Percentiles rank a stretch among this genome's conserved stretches.
These are phyloP conservation scores for Citrus cavaleriei DNA, from an alignment of 345 rosid species.

Conservation along the genomic window DNA sequence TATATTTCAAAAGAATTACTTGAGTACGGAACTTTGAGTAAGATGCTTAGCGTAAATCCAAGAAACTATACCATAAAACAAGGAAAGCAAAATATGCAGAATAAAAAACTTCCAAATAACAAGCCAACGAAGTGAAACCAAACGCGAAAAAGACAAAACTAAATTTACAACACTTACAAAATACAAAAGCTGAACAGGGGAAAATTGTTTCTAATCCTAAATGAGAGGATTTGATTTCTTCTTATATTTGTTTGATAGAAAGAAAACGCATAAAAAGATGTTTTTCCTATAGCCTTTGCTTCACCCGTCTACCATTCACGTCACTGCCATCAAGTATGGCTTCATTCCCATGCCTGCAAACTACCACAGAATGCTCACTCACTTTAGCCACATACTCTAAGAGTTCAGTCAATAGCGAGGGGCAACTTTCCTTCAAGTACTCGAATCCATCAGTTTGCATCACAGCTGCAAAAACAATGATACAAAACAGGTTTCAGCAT, in stretches of 20 bases:
- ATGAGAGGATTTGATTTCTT: not conserved
- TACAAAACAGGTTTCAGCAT: not conserved
- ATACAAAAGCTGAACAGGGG: constrained; percentile 4
- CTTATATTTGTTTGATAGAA: constrained; percentile 15
- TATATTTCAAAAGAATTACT: too few species aligned
- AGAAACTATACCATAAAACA: not conserved
- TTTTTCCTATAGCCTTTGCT: constrained; percentile 44
- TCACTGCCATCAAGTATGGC: constrained; percentile 51
- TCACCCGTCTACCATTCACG: constrained; percentile 54
- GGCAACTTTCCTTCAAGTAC: constrained; percentile 60
- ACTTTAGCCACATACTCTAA: constrained; percentile 54
- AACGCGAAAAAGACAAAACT: not conserved
- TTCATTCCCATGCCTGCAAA: constrained; percentile 38
- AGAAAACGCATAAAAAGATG: not conserved
- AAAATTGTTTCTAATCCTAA: constrained; percentile 29
- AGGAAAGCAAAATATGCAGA: not conserved
- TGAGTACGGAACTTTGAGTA: too few species aligned
- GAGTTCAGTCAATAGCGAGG: constrained; percentile 47
- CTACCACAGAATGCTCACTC: constrained; percentile 37
- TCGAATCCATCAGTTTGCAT: constrained; percentile 67
- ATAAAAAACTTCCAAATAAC: not conserved
- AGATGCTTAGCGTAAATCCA: not conserved
- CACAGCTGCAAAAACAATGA: constrained; percentile 40
- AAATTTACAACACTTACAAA: constrained; percentile 35
- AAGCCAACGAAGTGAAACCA: constrained; percentile 11